phyloP scores from a whole-genome alignment of 345 rosid genomes.

The Brassica rapa region DNA sequence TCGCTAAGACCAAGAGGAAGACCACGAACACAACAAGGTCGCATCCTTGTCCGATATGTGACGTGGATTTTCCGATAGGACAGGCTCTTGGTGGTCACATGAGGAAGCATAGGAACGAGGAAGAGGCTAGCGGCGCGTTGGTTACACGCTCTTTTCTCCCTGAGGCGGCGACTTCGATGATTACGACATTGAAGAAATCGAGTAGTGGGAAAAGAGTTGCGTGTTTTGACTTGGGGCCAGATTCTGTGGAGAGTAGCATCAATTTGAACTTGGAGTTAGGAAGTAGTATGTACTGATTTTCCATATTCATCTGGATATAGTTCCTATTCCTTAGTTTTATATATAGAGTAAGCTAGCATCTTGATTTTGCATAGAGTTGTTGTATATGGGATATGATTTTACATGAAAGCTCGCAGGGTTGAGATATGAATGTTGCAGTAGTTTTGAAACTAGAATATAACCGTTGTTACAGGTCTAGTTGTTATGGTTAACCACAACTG shows the following conservation, averaged over 20 bases:
- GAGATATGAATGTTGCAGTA: neutral
- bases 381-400: neutral
- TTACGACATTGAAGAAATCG: conserved; percentile 48
- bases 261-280: conserved; percentile 40
- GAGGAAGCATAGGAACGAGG: conserved; percentile 59
- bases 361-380: neutral
- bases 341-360: neutral
- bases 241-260: neutral
- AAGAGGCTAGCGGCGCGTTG: conserved; percentile 1
- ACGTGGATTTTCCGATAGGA: conserved; percentile 64
- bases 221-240: conserved; percentile 22
- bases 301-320: neutral
- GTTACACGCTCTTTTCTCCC: conserved; percentile 43
- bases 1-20: conserved; percentile 5
- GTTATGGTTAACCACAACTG: neutral
- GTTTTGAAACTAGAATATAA: neutral
- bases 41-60: conserved; percentile 70
- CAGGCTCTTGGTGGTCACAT: conserved; percentile 90
- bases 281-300: neutral
- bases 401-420: neutral
- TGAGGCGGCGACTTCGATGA: conserved; percentile 32
- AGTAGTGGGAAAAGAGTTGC: conserved; percentile 30
- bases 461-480: neutral
- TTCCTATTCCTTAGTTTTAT: neutral
- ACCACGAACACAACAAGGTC: conserved; percentile 41